These are phyloP conservation scores for Falciphora oryzae DNA, from an alignment of 2,329 filamentous ascomycete species.

Conservation along the genomic window DNA sequence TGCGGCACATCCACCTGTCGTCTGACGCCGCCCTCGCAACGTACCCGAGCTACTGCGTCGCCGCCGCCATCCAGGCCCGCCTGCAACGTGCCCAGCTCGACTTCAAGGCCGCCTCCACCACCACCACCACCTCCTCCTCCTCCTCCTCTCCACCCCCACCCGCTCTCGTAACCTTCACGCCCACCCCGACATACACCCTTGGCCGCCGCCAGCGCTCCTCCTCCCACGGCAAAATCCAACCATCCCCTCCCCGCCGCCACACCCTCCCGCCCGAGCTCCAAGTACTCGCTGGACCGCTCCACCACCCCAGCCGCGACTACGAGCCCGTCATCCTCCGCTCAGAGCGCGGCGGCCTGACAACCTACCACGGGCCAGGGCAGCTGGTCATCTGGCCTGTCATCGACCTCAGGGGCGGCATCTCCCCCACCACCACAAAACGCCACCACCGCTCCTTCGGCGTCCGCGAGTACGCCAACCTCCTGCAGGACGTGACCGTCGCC, in stretches of 20 bases:
- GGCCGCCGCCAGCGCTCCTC: constrained; percentile 70
- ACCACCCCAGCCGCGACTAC: constrained; percentile 18
- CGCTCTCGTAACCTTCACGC: constrained; percentile 75
- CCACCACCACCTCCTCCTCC: constrained; percentile 11
- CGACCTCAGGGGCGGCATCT: constrained; percentile 49
- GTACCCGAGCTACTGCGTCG: constrained; percentile 31
- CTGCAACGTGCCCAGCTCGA: constrained; percentile 47
- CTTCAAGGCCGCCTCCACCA: constrained; percentile 39
- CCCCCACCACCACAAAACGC: not conserved
- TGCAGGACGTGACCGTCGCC: constrained; percentile 71
- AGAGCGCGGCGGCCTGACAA: constrained; percentile 82
- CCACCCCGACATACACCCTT: constrained; percentile 79
- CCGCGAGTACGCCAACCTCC: constrained; percentile 67
- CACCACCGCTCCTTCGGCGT: constrained; percentile 57
- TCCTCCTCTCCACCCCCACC: constrained; percentile 49
- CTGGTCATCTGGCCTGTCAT: constrained; percentile 87
- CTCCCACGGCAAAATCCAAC: constrained; percentile 13
- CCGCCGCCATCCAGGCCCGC: constrained; percentile 30
- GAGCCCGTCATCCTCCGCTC: constrained; percentile 61
- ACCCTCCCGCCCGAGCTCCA: too few relatives aligned
- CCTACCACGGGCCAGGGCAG: constrained; percentile 93
- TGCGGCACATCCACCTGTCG: constrained; percentile 34
- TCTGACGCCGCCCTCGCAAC: constrained; percentile 18
- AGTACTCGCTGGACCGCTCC: constrained; percentile 25
- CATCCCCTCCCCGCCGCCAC: constrained; percentile 18